phyloP scores from a whole-genome alignment of 352 stramenopile genomes.

The Phytophthora capsici region DNA sequence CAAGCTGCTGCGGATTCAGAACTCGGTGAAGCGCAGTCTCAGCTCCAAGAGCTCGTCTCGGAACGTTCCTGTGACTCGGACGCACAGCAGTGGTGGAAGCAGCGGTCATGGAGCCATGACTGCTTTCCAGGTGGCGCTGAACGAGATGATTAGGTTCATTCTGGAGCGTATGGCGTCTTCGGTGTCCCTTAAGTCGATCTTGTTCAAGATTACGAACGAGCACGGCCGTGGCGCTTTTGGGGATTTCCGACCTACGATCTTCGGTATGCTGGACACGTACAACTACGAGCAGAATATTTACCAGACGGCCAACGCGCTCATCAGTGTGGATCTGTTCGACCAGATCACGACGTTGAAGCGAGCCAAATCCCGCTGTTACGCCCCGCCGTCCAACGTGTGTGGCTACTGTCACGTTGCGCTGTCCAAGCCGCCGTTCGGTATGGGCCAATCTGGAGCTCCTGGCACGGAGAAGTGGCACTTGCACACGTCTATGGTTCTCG shows the following conservation, averaged over 20 bases:
- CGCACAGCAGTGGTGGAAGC: slow-evolving; percentile 53
- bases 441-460: slow-evolving; percentile 72
- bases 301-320: slow-evolving; percentile 84
- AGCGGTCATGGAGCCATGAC: slow-evolving; percentile 75
- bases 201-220: slow-evolving; percentile 96
- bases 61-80: slow-evolving; percentile 48
- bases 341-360: slow-evolving; percentile 85
- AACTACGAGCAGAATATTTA: slow-evolving; percentile 93
- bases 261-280: slow-evolving; percentile 94
- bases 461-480: slow-evolving; percentile 85
- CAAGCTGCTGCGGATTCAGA: slow-evolving; percentile 93
- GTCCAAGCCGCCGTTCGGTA: slow-evolving; percentile 85
- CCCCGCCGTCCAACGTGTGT: slow-evolving; percentile 75
- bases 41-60: slow-evolving; percentile 73
- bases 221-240: slow-evolving; percentile 93
- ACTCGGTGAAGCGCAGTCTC: slow-evolving; percentile 89
- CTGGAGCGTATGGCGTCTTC: slow-evolving; percentile 95
- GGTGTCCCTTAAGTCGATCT: slow-evolving; percentile 92
- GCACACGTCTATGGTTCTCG: slow-evolving; percentile 84
- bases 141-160: slow-evolving; percentile 93
- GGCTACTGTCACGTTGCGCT: slow-evolving; percentile 84
- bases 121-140: slow-evolving; percentile 89
- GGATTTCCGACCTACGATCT: slow-evolving; percentile 95
- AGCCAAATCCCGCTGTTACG: slow-evolving; percentile 75
- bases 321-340: slow-evolving; percentile 85